Conservation (phyloP, 2,329 filamentous ascomycete species). For the Cladophialophora yegresii region DNA sequence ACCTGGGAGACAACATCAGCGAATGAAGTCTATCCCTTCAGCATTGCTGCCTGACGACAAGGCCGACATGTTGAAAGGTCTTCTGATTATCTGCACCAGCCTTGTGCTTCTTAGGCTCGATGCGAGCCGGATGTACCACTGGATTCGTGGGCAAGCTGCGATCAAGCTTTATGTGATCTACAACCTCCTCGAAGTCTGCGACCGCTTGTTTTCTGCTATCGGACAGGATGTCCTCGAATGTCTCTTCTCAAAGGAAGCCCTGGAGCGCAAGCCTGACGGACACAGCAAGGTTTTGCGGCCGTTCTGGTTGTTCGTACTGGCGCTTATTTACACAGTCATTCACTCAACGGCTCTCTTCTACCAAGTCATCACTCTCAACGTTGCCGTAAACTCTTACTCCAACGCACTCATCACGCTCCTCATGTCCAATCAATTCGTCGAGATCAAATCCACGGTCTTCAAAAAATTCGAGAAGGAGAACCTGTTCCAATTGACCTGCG, state of each 20-base stretch:
- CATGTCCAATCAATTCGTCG: conserved; percentile 96
- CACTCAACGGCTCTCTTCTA: conserved; percentile 91
- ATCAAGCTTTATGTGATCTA: conserved; percentile 99
- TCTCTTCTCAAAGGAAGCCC: conserved; percentile 86
- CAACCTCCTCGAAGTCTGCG: conserved; percentile 88
- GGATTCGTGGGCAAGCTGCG: conserved; percentile 90
- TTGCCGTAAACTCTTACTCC: conserved; percentile 97
- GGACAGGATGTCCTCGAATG: conserved; percentile 97
- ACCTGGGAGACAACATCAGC: conserved; percentile 56
- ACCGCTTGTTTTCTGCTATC: conserved; percentile 84
- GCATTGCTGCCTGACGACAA: conserved; percentile 85
- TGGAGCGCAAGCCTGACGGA: conserved; percentile 83
- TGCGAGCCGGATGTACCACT: conserved; percentile 96
- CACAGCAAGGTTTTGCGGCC: conserved; percentile 88
- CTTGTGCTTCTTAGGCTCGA: conserved; percentile 85
- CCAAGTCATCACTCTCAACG: conserved; percentile 95
- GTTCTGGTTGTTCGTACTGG: conserved; percentile 85
- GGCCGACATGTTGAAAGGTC: conserved; percentile 87
- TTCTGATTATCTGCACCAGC: conserved; percentile 84
- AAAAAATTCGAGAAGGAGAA: conserved; percentile 99
- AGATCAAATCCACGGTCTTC: conserved; percentile 98
- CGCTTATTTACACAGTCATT: conserved; percentile 81
- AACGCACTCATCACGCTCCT: conserved; percentile 90
- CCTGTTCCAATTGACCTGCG: conserved; percentile 91
- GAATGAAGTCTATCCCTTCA: conserved; percentile 82